Percentiles rank a stretch among this genome's conserved stretches.
Evolutionary conservation across 306 rosid species (phyloP).

Genomic region (Heteromeles arbutifolia): DNA sequence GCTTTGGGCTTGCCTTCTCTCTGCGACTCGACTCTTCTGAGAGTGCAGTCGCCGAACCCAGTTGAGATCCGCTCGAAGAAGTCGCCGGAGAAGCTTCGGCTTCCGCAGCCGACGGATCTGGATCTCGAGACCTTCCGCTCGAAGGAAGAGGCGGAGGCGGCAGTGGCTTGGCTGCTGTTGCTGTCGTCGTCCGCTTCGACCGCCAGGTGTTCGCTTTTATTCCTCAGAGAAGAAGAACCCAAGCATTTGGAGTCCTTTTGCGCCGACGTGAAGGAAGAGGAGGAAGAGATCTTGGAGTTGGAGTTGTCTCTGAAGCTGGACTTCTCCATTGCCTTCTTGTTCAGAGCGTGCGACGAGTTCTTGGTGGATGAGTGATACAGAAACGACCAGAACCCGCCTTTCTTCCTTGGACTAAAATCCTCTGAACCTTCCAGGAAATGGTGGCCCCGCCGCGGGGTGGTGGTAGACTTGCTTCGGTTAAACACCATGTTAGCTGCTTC

Average conservation of each 20-base stretch:
- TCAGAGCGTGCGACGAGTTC: slow-evolving; percentile 6
- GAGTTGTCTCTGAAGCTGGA: slow-evolving; percentile 14
- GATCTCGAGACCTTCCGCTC: slow-evolving; percentile 93
- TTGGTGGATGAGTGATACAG: slow-evolving; percentile 46
- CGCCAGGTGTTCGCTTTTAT: neutral
- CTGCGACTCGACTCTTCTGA: slow-evolving; percentile 83
- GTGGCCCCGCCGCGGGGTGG: slow-evolving; percentile 42
- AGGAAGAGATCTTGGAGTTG: slow-evolving; percentile 18
- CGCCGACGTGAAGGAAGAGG: neutral
- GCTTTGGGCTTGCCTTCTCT: slow-evolving; percentile 65
- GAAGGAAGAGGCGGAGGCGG: slow-evolving; percentile 56
- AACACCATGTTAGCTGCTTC: slow-evolving; percentile 34
- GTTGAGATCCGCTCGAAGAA: slow-evolving; percentile 94
- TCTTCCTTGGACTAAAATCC: slow-evolving; percentile 51
- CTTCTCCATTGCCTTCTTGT: slow-evolving; percentile 11
- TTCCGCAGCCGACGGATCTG: slow-evolving; percentile 95
- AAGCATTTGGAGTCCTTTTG: slow-evolving; percentile 1
- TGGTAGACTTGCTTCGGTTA: slow-evolving; percentile 80
- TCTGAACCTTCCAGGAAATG: slow-evolving; percentile 16
- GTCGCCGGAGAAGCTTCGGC: slow-evolving; percentile 92
- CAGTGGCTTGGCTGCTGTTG: slow-evolving; percentile 29
- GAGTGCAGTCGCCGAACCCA: slow-evolving; percentile 94
- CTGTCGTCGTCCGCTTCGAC: slow-evolving; percentile 33
- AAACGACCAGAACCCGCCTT: slow-evolving; percentile 86
- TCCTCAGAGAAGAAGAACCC: slow-evolving; percentile 10